Base-by-base conservation (phyloP, 106 monocot species). In the Acanthochlamys bracteata region DNA sequence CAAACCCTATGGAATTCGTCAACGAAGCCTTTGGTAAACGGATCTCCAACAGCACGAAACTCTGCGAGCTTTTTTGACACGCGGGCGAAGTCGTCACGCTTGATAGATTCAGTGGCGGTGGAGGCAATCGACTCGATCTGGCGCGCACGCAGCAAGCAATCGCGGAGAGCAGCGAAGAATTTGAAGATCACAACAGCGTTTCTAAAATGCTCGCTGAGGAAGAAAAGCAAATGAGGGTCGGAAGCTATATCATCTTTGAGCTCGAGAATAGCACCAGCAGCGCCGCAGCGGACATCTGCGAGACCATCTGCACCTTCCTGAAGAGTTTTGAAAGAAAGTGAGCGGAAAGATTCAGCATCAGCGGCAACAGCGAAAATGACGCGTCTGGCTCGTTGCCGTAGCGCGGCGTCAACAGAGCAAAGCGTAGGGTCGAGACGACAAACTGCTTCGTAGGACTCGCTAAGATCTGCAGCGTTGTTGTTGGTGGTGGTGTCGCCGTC, bases 201-300 rank as follows among this genome's bases (percentile, higher is more conserved):
- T 4, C 76, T 65, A 60, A 82, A 76, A 79, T 86, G 82, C 22
- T 86, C 76, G 55, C 73, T 60, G 22, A 86, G 82, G 20, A 82
- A 68, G 42, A 56, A 66, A 26, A 74, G 76, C 40, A 86, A 76
- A 8, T 79, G 73, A 14, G 73, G 67, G 56, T 70, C 74, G 41
- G 64, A 68, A 69, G 79, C 73, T 41, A 79, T 62, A 47, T 86
- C 86, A 56, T 71, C 13, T 52, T 69, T 69, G 63, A 66, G 73
- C 16, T 79, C 24, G 20, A 78, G 73, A 59, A 82, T 59, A 14
- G 59, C 25, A 11, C 8, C 25, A 11, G 25, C 3, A 11, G 59
- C 27, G 27, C 59, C 27, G 11, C 25, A 7, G 13, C 59, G 7
- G 26, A 59, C 59, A 13, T 59, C 59, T 1, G 27, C 26, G 4